Evolutionary conservation across 306 rosid species (phyloP), one percentile per base, ranked within the genome.

Genomic region (Vigna angularis): DNA sequence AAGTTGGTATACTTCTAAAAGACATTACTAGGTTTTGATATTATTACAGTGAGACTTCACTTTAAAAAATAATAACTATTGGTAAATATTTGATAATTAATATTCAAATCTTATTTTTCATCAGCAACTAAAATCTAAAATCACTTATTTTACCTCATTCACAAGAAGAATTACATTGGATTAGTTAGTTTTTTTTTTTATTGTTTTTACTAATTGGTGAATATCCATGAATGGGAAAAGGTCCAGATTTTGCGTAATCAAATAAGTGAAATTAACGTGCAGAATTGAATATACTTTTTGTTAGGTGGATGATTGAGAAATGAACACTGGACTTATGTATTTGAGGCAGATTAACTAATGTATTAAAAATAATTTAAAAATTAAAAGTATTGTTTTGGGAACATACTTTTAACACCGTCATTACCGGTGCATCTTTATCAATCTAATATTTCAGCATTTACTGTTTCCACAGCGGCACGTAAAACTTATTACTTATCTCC

Each of bases 401-500:
- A 52, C 3, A 52, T 7, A 17, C 16, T 15, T 16, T 9, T 56
- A 20, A 56, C 34, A 56, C 15, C 63, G 13, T 56, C 11, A 22
- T 56, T 22, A 18, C 6, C 2, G 2, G 61, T 53, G 6, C 28
- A 53, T 52, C 11, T 52, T 73, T 70, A 58, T 2, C 5, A 16
- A 14, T 24, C 16, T 14, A 57, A 45, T 59, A 10, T 48, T 12
- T 61, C 20, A 48, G 9, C 15, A 18, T 49, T 62, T 30, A 16
- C 44, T 57, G 56, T 10, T 58, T 73, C 22, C 45, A n/a, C 75
- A 42, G 26, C 32, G 3, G 8, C 22, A 16, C n/a, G 61, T 12
- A 56, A 4, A 17, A 44, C 13, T 24, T 36, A 8, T 53, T 66
- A 40, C 45, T 53, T 30, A 67, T 77, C 57, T 66, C 51, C 70